These are phyloP conservation scores for Trypanosoma boissoni DNA, from an alignment of 208 protist species.

Conservation along the genomic window DNA sequence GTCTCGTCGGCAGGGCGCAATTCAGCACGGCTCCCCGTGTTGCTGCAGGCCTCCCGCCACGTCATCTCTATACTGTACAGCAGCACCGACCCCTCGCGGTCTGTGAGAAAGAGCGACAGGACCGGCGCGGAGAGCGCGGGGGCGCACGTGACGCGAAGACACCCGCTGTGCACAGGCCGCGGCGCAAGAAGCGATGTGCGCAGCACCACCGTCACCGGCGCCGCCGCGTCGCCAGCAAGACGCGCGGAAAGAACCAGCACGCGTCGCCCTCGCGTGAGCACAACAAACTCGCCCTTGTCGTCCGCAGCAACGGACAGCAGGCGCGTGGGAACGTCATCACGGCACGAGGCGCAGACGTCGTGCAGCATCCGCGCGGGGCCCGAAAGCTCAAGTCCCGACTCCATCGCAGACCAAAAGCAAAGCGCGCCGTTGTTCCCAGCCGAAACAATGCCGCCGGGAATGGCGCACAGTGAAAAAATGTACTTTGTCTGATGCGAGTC, in stretches of 20 bases:
- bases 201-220: slow-evolving; percentile 22
- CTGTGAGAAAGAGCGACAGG: slow-evolving; percentile 56
- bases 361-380: slow-evolving; percentile 13
- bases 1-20: slow-evolving; percentile 47
- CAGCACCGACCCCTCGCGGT: slow-evolving; percentile 53
- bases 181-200: slow-evolving; percentile 22
- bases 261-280: slow-evolving; percentile 21
- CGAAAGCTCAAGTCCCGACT: slow-evolving; percentile 5
- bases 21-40: slow-evolving; percentile 28
- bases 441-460: slow-evolving; percentile 24
- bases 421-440: slow-evolving; percentile 76
- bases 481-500: slow-evolving; percentile 60
- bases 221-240: slow-evolving; percentile 5
- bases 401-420: slow-evolving; percentile 37
- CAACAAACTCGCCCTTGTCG: slow-evolving; percentile 6
- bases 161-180: slow-evolving; percentile 20
- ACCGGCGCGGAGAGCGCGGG: slow-evolving; percentile 39
- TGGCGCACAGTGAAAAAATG: slow-evolving; percentile 46
- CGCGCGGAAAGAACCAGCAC: slow-evolving; percentile 13
- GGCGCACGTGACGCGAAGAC: slow-evolving; percentile 19
- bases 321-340: slow-evolving; percentile 21
- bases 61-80: slow-evolving; percentile 74
- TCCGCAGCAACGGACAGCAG: slow-evolving; percentile 14
- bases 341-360: slow-evolving; percentile 13
- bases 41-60: slow-evolving; percentile 46